Evolutionary conservation across 2,329 filamentous ascomycete species (phyloP), one percentile per base, ranked within the genome.

Genomic region (Didymella sp.): DNA sequence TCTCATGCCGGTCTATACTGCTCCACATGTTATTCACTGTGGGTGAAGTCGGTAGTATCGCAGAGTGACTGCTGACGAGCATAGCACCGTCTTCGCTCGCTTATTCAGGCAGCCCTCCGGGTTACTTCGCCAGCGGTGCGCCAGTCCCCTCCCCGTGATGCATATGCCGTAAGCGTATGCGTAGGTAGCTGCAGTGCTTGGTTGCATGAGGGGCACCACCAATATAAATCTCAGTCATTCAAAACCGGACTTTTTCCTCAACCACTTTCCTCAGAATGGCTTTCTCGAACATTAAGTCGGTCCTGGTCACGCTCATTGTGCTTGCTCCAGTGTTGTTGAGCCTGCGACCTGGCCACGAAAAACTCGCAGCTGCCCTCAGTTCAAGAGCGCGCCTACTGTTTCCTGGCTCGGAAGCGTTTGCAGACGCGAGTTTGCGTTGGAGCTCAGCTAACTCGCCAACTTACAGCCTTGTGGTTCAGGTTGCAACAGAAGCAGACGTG

Each of bases 401-500:
- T 33, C 38, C 52, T 21, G 40, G 19, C 25, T 49, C 45, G 6
- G 6, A 15, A 4, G 25, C 6, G 6, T 44, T 44, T 8, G 19
- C 12, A 2, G 30, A 43, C 15, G 52, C 45, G 6, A 50, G 40
- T 11, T 4, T 33, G 25, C 40, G 45, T 9, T 45, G 52, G 52
- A 56, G 52, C 17, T 62, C 62, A 9, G 51, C 55, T 11, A 53
- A 61, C n/a, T 48, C 43, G 8, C 67, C 67, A 1, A 27, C 54
- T 1, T 66, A 69, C 38, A 51, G 59, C 17, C 43, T 59, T 9
- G 57, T 69, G 11, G 68, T 72, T 1, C 63, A 65, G 21, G 66
- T 64, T 24, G 47, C 31, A 4, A 60, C 59, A 1, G 67, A 70
- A 30, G 41, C 42, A 13, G 68, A 71, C 35, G 63, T 70, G 11